These are phyloP conservation scores for Termitomyces sp. DNA, from an alignment of 768 basidiomycete genomes.

Conservation along the genomic window DNA sequence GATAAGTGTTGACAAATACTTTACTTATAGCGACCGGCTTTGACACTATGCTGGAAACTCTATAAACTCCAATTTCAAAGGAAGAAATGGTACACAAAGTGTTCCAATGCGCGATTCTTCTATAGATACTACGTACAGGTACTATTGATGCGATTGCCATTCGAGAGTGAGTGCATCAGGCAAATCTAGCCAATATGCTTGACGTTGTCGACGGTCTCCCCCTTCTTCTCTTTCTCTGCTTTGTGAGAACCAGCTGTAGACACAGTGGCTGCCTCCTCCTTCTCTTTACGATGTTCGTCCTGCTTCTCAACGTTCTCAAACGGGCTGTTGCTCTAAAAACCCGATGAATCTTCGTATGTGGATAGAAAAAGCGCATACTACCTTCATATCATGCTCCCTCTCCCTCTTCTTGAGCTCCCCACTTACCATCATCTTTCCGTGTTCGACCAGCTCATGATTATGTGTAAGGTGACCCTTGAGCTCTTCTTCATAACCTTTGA, in stretches of 20 bases:
- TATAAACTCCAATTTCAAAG: too few species aligned
- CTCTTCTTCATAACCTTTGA: constrained; percentile 28
- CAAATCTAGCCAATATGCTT: not conserved
- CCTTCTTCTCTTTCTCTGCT: constrained; percentile 19
- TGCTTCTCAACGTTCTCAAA: constrained; percentile 17
- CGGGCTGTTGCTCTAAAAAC: constrained; percentile 12
- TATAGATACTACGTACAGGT: not conserved
- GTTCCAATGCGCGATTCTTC: not conserved
- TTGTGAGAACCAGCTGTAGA: constrained; percentile 21
- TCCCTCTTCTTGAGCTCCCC: constrained; percentile 29
- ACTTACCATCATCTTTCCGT: constrained; percentile 25
- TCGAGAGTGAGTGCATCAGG: not conserved
- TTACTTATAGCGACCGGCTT: not conserved
- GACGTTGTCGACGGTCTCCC: constrained; percentile 3
- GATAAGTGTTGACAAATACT: not conserved
- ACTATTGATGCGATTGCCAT: not conserved
- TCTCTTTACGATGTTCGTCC: not conserved
- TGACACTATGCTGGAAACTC: too few species aligned
- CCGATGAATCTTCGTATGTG: not conserved
- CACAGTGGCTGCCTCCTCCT: constrained; percentile 25
- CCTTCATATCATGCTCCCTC: constrained; percentile 19
- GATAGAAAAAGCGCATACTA: constrained; percentile 2
- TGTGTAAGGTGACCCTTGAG: constrained; percentile 28
- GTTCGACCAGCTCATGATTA: constrained; percentile 20
- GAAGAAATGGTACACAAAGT: not conserved